phyloP scores from a whole-genome alignment of 148 eudicot genomes.

The Selenicereus undatus region DNA sequence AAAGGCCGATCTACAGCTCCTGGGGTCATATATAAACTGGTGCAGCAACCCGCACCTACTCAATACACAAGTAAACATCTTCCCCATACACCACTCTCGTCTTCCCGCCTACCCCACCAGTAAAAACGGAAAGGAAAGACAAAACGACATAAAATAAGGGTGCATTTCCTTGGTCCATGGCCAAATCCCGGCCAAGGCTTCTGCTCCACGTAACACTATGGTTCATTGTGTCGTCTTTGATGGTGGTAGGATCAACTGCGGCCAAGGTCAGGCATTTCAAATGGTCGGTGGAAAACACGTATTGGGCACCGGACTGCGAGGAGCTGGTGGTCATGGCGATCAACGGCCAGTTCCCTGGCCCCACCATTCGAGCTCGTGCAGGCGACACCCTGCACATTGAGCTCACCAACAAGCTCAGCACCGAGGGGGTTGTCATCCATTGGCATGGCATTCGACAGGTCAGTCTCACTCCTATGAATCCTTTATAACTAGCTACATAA shows the following conservation, averaged over 20 bases:
- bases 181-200: conserved; percentile 7
- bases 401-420: conserved; percentile 63
- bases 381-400: conserved; percentile 60
- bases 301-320: conserved; percentile 63
- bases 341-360: conserved; percentile 83
- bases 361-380: conserved; percentile 56
- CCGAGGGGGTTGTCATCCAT: conserved; percentile 84
- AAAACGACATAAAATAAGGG: background rate
- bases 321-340: conserved; percentile 61
- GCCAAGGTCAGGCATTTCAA: conserved; percentile 37
- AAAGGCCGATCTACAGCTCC: no score
- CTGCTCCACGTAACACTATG: conserved; percentile 6
- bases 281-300: conserved; percentile 72
- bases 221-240: background rate
- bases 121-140: background rate
- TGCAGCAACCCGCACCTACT: background rate
- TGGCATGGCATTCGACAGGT: conserved; percentile 97
- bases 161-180: conserved; percentile 8
- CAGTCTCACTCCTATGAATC: background rate
- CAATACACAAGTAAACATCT: no score
- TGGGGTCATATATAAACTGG: no score
- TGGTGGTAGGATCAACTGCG: conserved; percentile 26
- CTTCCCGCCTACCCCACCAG: background rate
- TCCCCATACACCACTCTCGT: no score
- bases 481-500: background rate